Evolutionary conservation across 2,329 filamentous ascomycete genomes (phyloP), one percentile per base, ranked within the genome.

Genomic region (Colletotrichum incanum): DNA sequence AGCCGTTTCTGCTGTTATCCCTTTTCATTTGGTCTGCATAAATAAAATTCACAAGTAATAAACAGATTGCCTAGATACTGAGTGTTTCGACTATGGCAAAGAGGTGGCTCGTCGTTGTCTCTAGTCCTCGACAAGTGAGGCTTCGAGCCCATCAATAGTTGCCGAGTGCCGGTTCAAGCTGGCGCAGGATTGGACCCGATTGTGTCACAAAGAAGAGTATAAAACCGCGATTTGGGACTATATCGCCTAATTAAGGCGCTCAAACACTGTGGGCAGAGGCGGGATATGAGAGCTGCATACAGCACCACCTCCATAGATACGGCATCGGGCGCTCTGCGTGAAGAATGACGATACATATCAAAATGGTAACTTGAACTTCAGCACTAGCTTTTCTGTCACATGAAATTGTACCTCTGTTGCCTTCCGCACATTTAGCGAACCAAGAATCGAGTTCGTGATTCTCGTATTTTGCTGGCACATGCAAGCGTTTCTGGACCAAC

Each of bases 141-240:
- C 2, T 28, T 50, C n/a, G 23, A 3, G 23, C 3, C 47, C 28
- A 16, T 5, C 4, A 8, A 16, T 6, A 14, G 5, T 12, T 18
- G 6, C 3, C 2, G 6, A 43, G 47, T 11, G 9, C n/a, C 16
- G n/a, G 8, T 5, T 12, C 45, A 4, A 9, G 8, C n/a, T 4
- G n/a, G 9, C 8, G 2, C 8, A 47, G 8, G 5, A 8, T 23
- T 5, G 16, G 11, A 47, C n/a, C 4, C 9, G 1, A 12, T 14
- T 7, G 5, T 5, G 1, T 16, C 5, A 14, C 11, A 5, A 14
- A 49, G 11, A 1, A 16, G n/a, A 49, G 20, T 6, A 3, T 1
- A 14, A 14, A 11, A 26, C 1, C 1, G 3, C 14, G 7, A 26
- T 49, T 14, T 11, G n/a, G n/a, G 1, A 8, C 12, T 1, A 4